A percentile compares a stretch with the other conserved stretches of the same genome.
These are phyloP conservation scores for Anthoceros angustus DNA, from an alignment of 225 moss, liverwort and hornwort species.

Conservation along the genomic window DNA sequence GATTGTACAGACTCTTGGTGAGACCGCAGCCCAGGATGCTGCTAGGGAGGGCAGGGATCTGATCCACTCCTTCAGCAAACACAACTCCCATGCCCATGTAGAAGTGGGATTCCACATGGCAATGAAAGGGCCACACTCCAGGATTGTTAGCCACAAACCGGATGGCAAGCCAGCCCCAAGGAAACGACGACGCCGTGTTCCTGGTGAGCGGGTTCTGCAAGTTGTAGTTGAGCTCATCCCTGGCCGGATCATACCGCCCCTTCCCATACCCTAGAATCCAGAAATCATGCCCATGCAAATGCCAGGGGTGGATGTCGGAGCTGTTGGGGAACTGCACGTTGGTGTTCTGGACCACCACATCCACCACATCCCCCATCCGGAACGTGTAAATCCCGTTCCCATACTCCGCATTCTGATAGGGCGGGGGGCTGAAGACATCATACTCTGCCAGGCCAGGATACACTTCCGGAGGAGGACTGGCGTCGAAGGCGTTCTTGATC, in stretches of 20 bases:
- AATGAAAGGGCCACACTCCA: conserved; percentile 48
- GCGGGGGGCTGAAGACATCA: conserved; percentile 18
- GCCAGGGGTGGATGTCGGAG: conserved; percentile 52
- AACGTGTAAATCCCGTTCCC: conserved; percentile 22
- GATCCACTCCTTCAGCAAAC: conserved; percentile 28
- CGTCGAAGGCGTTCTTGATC: conserved; percentile 11
- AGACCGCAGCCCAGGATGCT: conserved; percentile 25
- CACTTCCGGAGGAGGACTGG: conserved; percentile 11
- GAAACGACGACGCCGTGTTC: conserved; percentile 44
- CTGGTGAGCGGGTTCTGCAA: conserved; percentile 30
- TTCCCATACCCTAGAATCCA: conserved; percentile 30
- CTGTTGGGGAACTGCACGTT: conserved; percentile 11
- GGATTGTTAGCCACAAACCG: conserved; percentile 47
- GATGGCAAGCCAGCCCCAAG: conserved; percentile 43
- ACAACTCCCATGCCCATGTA: conserved; percentile 49
- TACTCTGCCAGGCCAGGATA: conserved; percentile 11
- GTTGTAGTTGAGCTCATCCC: conserved; percentile 25
- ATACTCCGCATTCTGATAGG: conserved; percentile 12
- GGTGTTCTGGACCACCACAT: conserved; percentile 41
- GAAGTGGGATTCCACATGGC: conserved; percentile 39
- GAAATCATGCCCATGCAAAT: conserved; percentile 58
- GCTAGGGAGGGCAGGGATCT: conserved; percentile 14
- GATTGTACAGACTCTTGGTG: conserved; percentile 10
- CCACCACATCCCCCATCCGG: conserved; percentile 23
- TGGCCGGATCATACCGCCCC: conserved; percentile 18